phyloP scores from a whole-genome alignment of 768 basidiomycete genomes.

The Termitomyces sp. region DNA sequence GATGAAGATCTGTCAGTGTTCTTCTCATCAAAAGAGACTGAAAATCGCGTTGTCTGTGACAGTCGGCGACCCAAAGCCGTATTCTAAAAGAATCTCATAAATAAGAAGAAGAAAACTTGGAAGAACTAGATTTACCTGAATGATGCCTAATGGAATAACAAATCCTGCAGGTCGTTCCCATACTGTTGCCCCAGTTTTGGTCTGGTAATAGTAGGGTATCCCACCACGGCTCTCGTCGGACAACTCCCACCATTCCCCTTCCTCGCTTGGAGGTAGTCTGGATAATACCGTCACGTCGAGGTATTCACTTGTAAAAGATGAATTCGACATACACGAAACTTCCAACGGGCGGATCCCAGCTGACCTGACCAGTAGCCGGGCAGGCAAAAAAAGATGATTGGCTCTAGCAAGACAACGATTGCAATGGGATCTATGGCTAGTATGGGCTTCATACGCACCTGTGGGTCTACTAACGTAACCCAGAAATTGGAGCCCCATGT shows the following conservation, averaged over 20 bases:
- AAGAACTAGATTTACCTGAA: conserved; percentile 54
- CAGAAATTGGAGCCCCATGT: conserved; percentile 91
- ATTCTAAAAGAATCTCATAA: conserved; percentile 42
- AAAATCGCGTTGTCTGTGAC: conserved; percentile 51
- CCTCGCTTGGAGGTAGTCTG: conserved; percentile 77
- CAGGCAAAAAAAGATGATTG: conserved; percentile 85
- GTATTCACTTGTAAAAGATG: conserved; percentile 12
- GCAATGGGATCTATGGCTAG: not conserved
- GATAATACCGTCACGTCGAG: conserved; percentile 13
- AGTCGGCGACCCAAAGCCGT: conserved; percentile 69
- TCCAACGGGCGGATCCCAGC: conserved; percentile 90
- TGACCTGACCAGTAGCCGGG: conserved; percentile 87
- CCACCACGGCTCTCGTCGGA: conserved; percentile 80
- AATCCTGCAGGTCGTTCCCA: conserved; percentile 91
- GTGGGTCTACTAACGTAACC: conserved; percentile 91
- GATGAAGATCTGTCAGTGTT: conserved; percentile 16
- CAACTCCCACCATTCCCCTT: conserved; percentile 97
- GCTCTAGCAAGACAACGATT: conserved; percentile 31
- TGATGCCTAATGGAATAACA: conserved; percentile 85
- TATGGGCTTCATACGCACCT: conserved; percentile 41
- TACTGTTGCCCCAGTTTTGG: conserved; percentile 84
- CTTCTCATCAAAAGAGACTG: conserved; percentile 27
- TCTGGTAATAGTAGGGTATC: conserved; percentile 92
- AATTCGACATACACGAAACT: conserved; percentile 70
- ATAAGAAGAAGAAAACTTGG: conserved; percentile 5